Evolutionary conservation across 2,329 filamentous ascomycete genomes (phyloP).

Genomic region (Clonostachys chloroleuca): DNA sequence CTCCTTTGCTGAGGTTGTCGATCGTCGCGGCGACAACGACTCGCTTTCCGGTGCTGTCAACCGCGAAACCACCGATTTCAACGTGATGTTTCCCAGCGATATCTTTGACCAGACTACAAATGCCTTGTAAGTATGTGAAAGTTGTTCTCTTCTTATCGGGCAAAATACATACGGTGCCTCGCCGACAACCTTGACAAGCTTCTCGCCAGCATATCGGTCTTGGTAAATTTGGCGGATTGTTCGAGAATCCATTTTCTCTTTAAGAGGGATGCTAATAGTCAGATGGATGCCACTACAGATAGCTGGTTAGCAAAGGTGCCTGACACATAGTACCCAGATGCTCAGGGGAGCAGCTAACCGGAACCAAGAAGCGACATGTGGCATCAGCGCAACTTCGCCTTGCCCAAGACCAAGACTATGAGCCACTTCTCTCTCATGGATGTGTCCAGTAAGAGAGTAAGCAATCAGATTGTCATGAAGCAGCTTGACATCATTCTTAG

Average conservation of each 20-base stretch:
- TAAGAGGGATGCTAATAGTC: constrained; percentile 85
- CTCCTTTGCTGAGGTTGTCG: constrained; percentile 88
- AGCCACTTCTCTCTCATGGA: constrained; percentile 90
- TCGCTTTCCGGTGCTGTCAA: constrained; percentile 82
- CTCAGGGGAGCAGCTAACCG: no score
- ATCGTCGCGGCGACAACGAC: constrained; percentile 93
- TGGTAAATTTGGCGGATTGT: constrained; percentile 95
- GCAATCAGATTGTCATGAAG: constrained; percentile 86
- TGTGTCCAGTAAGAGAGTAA: constrained; percentile 76
- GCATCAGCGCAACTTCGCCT: constrained; percentile 74
- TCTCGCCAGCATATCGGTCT: constrained; percentile 92
- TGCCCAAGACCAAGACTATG: constrained; percentile 57
- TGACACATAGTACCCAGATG: no score
- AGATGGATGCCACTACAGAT: constrained; percentile 76
- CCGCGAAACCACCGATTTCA: constrained; percentile 91
- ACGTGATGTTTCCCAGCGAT: constrained; percentile 84
- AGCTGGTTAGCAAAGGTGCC: no score
- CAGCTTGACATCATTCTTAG: constrained; percentile 85
- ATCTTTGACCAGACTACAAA: constrained; percentile 59
- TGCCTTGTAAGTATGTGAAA: no score
- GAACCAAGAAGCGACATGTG: constrained; percentile 57
- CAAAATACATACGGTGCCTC: constrained; percentile 57
- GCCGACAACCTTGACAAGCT: constrained; percentile 86
- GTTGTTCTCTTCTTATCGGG: no score
- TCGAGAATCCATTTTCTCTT: constrained; percentile 80